Conservation (phyloP, 257 asterid genomes). For the Thymus mandschuricus region DNA sequence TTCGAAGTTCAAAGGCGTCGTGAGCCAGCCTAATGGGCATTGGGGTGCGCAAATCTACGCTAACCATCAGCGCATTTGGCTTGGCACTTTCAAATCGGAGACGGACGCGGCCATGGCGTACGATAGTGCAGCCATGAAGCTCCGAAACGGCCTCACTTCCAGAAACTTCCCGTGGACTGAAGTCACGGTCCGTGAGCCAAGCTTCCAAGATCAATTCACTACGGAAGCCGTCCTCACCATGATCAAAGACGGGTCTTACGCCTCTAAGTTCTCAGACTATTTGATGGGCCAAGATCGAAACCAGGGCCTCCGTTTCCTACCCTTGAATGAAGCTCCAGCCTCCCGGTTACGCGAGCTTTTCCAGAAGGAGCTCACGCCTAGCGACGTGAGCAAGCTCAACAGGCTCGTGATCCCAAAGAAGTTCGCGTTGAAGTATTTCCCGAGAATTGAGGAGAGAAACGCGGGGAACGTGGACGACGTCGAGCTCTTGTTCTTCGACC, state of each 20-base stretch:
- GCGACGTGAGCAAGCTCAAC: slow-evolving; percentile 55
- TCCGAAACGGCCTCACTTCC: slow-evolving; percentile 40
- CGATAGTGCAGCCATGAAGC: slow-evolving; percentile 65
- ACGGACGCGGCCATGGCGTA: slow-evolving; percentile 73
- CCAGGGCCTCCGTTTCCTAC: background rate
- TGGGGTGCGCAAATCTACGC: slow-evolving; percentile 81
- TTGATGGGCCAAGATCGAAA: slow-evolving; percentile 28
- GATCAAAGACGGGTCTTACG: slow-evolving; percentile 76
- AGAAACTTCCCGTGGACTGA: slow-evolving; percentile 61
- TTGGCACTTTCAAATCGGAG: slow-evolving; percentile 68
- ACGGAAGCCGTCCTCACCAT: slow-evolving; percentile 49
- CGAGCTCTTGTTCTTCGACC: slow-evolving; percentile 50
- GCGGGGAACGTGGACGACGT: slow-evolving; percentile 34
- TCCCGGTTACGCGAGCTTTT: slow-evolving; percentile 36
- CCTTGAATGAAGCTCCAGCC: background rate
- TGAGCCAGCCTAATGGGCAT: slow-evolving; percentile 55
- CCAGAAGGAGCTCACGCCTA: slow-evolving; percentile 62
- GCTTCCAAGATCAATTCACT: slow-evolving; percentile 53
- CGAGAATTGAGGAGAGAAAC: slow-evolving; percentile 27
- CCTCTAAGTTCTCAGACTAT: slow-evolving; percentile 44
- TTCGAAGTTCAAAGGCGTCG: slow-evolving; percentile 63
- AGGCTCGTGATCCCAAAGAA: slow-evolving; percentile 66
- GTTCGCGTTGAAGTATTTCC: slow-evolving; percentile 49
- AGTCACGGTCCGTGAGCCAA: slow-evolving; percentile 42
- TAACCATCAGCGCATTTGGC: slow-evolving; percentile 63